Base-by-base conservation (phyloP, 2,329 filamentous ascomycete genomes). In the Annulohypoxylon truncatum region DNA sequence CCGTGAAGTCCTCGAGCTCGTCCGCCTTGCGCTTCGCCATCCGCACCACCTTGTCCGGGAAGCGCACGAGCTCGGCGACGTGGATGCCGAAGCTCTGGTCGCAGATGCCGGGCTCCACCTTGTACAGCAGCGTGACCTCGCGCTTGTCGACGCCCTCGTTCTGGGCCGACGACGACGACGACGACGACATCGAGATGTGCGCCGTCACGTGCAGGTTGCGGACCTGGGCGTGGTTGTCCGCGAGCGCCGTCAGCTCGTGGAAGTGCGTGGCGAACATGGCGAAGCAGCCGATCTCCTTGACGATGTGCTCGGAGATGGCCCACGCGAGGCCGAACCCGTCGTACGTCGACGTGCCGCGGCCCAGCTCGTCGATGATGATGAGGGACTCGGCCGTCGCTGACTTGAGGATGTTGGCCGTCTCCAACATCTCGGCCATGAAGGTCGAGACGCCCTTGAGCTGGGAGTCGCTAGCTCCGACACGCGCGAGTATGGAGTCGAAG, bases 11-110 rank as follows among this genome's bases (percentile, higher is more conserved):
- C 78, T 99, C 96, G 33, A 99, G 85, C 83, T 99, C 96, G 78
- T 98, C 96, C 0, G 96, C 96, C 82, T 99, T 99, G 73, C 96
- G 89, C 82, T 97, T 97, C n/a, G 96, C 96, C 96, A 99, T 99
- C 69, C 94, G 93, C 66, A 99, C 92, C 13, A 99, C 96, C 82
- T 99, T 99, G 73, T 93, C 90, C 0, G 96, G 96, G 82, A 99
- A 99, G 46, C 94, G 89, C 18, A 99, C 96, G 4, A 99, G 87
- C 81, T 99, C 96, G 0, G 96, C 96, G 12, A 99, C 96, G 80
- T 99, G 96, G 73, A 99, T 99, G 73, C 96, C 96, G 78, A 99
- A 99, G 63, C 92, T 96, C 81, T 99, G 96, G 79, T 99, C 96
- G 77, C 94, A 97, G 73, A 99, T 91, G 51, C 96, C 96, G 0